These are phyloP conservation scores for Colletotrichum incanum DNA, from an alignment of 2,329 filamentous ascomycete species.

Conservation along the genomic window DNA sequence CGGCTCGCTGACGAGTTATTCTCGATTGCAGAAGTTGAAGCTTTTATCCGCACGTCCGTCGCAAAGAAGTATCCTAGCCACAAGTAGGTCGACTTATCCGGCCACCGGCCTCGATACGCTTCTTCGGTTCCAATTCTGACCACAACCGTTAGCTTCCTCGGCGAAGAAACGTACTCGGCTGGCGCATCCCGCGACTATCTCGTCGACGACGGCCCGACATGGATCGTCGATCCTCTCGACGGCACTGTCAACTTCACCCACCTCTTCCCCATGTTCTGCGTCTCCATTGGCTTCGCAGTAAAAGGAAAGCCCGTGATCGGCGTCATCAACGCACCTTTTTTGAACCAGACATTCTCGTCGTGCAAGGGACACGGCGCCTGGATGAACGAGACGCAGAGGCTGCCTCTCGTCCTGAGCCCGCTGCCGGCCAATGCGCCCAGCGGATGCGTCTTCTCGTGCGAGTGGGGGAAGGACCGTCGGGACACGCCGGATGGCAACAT, in stretches of 20 bases:
- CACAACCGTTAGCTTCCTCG: constrained; percentile 72
- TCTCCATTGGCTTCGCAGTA: constrained; percentile 80
- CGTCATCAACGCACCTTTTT: constrained; percentile 80
- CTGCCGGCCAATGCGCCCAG: constrained; percentile 76
- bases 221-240: constrained; percentile 84
- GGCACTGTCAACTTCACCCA: constrained; percentile 88
- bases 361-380: constrained; percentile 78
- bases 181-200: constrained; percentile 78
- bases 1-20: constrained; percentile 11
- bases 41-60: constrained; percentile 76
- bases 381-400: constrained; percentile 74
- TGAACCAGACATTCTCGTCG: constrained; percentile 79
- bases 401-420: constrained; percentile 76
- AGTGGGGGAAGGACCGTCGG: constrained; percentile 85
- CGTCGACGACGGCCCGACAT: constrained; percentile 75
- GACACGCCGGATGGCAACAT: constrained; percentile 79
- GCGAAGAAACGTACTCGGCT: constrained; percentile 83
- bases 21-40: constrained; percentile 73
- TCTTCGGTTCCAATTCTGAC: constrained; percentile 5
- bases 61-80: constrained; percentile 74
- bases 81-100: constrained; percentile 63
- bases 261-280: constrained; percentile 86
- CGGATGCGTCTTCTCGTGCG: constrained; percentile 81
- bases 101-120: background rate
- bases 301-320: constrained; percentile 75